Evolutionary conservation across 2,329 filamentous ascomycete genomes (phyloP).

Genomic region (Pyrenochaeta sp.): DNA sequence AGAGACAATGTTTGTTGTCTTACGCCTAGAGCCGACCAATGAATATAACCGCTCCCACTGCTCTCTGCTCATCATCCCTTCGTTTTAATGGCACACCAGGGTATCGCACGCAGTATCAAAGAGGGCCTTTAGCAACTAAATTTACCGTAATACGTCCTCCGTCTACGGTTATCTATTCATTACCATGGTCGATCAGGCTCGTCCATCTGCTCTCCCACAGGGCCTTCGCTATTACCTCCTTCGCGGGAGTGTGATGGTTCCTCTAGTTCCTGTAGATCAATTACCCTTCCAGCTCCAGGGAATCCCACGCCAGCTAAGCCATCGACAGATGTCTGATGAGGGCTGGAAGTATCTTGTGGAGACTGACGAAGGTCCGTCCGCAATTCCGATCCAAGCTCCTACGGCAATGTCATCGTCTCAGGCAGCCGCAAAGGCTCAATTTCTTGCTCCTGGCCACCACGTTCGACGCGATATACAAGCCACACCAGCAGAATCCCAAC

Average conservation of each 20-base stretch:
- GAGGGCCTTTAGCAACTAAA: not conserved
- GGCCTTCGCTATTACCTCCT: slow-evolving; percentile 50
- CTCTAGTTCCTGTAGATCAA: slow-evolving; percentile 55
- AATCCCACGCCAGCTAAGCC: slow-evolving; percentile 45
- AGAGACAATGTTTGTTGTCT: slow-evolving; percentile 24
- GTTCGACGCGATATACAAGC: slow-evolving; percentile 4
- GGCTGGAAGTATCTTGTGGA: slow-evolving; percentile 36
- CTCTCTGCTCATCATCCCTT: not conserved
- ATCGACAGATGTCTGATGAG: slow-evolving; percentile 32
- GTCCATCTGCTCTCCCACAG: slow-evolving; percentile 14
- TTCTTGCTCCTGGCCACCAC: slow-evolving; percentile 30
- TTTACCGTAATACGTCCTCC: not conserved
- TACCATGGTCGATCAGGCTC: slow-evolving; percentile 14
- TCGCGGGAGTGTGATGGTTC: slow-evolving; percentile 47
- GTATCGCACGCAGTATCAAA: slow-evolving; percentile 2
- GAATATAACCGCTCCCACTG: slow-evolving; percentile 5
- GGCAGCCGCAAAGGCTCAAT: slow-evolving; percentile 6
- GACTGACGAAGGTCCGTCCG: slow-evolving; percentile 14
- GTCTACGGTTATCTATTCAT: not conserved
- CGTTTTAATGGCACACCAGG: not conserved
- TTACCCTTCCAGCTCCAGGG: slow-evolving; percentile 52
- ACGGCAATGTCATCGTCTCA: not conserved
- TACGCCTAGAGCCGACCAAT: slow-evolving; percentile 1
- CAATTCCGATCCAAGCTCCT: slow-evolving; percentile 18
- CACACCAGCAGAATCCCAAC: not conserved